Percentiles rank a stretch among this genome's conserved stretches.
phyloP scores from a whole-genome alignment of 2,329 filamentous ascomycete genomes.

The Pseudogymnoascus sp. region DNA sequence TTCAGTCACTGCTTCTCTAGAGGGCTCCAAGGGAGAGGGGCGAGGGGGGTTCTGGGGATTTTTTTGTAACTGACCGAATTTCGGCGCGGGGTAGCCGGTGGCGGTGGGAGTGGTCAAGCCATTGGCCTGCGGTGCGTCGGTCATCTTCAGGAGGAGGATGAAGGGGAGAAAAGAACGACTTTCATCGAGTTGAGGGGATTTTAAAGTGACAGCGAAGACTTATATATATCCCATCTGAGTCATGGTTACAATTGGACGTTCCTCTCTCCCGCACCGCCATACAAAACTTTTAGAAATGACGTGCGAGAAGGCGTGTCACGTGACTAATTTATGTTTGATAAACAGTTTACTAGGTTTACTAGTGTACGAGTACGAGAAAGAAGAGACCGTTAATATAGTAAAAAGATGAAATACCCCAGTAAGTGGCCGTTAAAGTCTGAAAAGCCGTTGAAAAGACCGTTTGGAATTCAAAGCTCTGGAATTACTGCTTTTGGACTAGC shows the following conservation, averaged over 20 bases:
- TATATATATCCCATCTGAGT: background rate
- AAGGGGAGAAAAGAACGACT: background rate
- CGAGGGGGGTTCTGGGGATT: background rate
- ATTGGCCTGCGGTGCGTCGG: background rate
- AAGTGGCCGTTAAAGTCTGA: background rate
- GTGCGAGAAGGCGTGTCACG: background rate
- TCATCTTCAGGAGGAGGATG: constrained; percentile 4
- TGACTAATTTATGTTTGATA: background rate
- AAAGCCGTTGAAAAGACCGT: background rate
- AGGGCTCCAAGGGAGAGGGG: constrained; percentile 12
- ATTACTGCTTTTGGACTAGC: background rate
- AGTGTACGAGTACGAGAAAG: constrained; percentile 1
- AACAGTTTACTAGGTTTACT: background rate
- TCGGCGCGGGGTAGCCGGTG: background rate
- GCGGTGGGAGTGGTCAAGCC: background rate
- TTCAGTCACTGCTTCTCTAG: constrained; percentile 49
- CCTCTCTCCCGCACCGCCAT: background rate
- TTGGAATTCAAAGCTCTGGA: background rate
- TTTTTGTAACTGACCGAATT: constrained; percentile 25
- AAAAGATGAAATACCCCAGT: background rate
- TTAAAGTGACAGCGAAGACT: constrained; percentile 3
- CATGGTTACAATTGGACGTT: constrained; percentile 1
- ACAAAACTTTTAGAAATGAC: constrained; percentile 9
- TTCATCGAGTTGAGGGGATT: background rate
- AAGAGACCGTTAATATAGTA: background rate